Evolutionary conservation across 495 filamentous ascomycete genomes (phyloP).

Genomic region (Podospora tetraspora): DNA sequence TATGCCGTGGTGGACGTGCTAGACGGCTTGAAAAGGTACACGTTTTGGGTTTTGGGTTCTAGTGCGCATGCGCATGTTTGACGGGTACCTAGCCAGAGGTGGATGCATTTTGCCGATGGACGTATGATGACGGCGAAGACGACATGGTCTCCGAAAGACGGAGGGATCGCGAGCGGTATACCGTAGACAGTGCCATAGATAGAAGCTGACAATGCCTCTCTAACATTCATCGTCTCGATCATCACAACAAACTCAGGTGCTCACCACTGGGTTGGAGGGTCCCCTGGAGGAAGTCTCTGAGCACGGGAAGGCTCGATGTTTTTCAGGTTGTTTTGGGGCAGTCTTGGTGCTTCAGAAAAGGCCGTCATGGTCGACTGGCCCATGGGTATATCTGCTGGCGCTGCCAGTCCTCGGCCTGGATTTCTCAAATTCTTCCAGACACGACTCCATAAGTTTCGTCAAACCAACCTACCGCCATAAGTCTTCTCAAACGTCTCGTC

Average conservation of each 20-base stretch:
- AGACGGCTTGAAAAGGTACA: not conserved
- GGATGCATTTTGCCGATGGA: not conserved
- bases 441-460: not conserved
- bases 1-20: not conserved
- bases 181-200: not conserved
- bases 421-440: not conserved
- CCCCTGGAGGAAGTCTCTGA: not conserved
- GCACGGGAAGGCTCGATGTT: not conserved
- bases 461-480: not conserved
- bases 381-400: not conserved
- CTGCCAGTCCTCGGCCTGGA: too few relatives aligned
- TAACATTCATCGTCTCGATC: not conserved
- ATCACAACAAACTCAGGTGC: not conserved
- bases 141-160: not conserved
- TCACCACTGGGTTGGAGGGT: not conserved
- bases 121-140: not conserved
- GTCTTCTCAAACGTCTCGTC: slow-evolving; percentile 35
- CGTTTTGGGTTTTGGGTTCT: not conserved
- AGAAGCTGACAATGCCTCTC: not conserved
- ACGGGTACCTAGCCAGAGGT: not conserved
- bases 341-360: not conserved
- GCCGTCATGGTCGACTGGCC: not conserved
- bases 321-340: not conserved
- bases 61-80: not conserved
- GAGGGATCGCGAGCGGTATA: not conserved